Base-by-base conservation (phyloP, 1,284 basidiomycete species). In the Leccinum huronense region DNA sequence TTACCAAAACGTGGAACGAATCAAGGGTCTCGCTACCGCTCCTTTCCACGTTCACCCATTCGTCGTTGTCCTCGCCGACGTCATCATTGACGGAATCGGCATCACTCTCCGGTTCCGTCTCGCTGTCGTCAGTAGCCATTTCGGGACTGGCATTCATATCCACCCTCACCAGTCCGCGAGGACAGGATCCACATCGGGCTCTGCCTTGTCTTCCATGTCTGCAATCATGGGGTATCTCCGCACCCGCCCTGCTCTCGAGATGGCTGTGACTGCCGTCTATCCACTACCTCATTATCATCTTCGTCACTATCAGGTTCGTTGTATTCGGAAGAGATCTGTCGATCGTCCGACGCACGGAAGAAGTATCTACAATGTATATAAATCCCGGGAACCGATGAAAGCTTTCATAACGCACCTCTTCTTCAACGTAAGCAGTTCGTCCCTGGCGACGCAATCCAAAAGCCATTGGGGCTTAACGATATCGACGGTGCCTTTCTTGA, bases 401-500 rank as follows among this genome's bases (percentile, higher is more conserved):
- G 2, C 38, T 45, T 33, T 38, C 3, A 31, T 42, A 34, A 66
- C 75, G 55, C 72, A 95, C 92, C 86, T 90, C 74, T 88, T 87
- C 40, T 78, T 80, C 57, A 94, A 75, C 0, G 92, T 88, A 16
- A 87, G 73, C 14, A 81, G 76, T 62, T 83, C 77, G 14, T 81
- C 82, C 34, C 80, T 78, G 3, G 82, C 79, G 56, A 95, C 81
- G 19, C 88, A 94, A 70, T 94, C 91, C 55, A 82, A 74, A 59
- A 97, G 80, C 94, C 94, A 97, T 34, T 83, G 78, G 0, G 95
- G 92, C 61, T 83, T 87, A 63, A 97, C 79, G 59, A 96, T 84
- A 71, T 93, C 90, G 63, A 85, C 77, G 1, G 79, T 77, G 6
- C 80, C 86, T 71, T 89, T 90, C 66, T 89, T 79, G 63, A 86